Evolutionary conservation across 768 basidiomycete species (phyloP).

Genomic region (Psilocybe cubensis): DNA sequence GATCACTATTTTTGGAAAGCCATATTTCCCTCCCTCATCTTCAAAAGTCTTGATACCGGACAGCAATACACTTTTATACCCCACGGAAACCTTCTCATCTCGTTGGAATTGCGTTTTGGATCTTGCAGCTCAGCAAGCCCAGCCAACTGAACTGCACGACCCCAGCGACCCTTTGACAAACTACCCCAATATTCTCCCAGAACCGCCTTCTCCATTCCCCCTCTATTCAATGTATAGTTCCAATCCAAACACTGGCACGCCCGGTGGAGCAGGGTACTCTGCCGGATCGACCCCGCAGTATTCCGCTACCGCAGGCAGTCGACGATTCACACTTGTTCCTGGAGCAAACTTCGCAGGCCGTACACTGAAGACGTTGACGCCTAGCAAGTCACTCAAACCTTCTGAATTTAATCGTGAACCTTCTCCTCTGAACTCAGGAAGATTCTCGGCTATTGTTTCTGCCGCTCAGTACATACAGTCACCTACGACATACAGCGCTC

Average conservation of each 20-base stretch:
- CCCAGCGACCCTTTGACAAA: conserved; percentile 32
- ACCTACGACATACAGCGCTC: conserved; percentile 59
- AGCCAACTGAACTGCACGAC: conserved; percentile 33
- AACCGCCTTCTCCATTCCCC: conserved; percentile 84
- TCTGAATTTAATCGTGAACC: conserved; percentile 16
- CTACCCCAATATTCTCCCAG: conserved; percentile 58
- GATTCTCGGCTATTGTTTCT: conserved; percentile 31
- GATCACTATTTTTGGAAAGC: conserved; percentile 79
- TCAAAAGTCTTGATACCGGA: conserved; percentile 21
- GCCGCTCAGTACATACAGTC: conserved; percentile 43
- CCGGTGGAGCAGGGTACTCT: conserved; percentile 14
- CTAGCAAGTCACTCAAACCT: conserved; percentile 17
- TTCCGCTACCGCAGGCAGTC: conserved; percentile 55
- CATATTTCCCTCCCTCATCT: conserved; percentile 44
- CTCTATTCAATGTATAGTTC: conserved; percentile 31
- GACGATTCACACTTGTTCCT: conserved; percentile 39
- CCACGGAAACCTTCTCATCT: conserved; percentile 78
- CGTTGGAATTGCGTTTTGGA: conserved; percentile 92
- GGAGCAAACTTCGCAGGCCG: conserved; percentile 28
- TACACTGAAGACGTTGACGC: conserved; percentile 25
- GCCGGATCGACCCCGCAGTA: conserved; percentile 32
- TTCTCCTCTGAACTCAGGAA: conserved; percentile 29
- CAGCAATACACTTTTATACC: conserved; percentile 43
- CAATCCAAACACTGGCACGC: conserved; percentile 19
- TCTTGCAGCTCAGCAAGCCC: conserved; percentile 48